Base-by-base conservation (phyloP, 106 monocot species). In the Dendrobium officinale region DNA sequence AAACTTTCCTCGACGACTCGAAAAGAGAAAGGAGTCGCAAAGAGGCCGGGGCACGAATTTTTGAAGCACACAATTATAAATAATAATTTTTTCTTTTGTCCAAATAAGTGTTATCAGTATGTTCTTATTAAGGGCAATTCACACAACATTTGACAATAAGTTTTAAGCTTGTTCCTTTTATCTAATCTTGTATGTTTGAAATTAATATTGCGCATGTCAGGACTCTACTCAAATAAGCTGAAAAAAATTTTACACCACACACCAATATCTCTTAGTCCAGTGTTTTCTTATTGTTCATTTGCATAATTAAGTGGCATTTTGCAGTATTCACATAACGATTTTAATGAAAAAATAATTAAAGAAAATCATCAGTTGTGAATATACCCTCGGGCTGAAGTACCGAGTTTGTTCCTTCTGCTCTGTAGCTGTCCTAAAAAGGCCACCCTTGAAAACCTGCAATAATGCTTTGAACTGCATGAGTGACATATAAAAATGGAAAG, bases 331-430 rank as follows among this genome's bases (percentile, higher is more conserved):
- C 70, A 70, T 31, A 70, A 37, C 40, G 7, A 70, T 40, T 4
- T 37, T 15, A 70, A 37, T 1, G 4, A 44, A 44, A 44, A 74
- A 44, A 16, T 24, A 70, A 70, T 33, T 70, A 33, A 70, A 3
- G 8, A 37, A 75, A 18, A n/a, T 51, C 11, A 49, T 76, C 7
- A 29, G 24, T 37, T 48, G 4, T 27, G 45, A 77, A 78, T 27
- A 27, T 83, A 95, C 98, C 86, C 80, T 95, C 83, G 89, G 89
- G 89, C 92, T 92, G 78, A 98, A 98, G 55, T 98, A 98, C 48
- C 98, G 86, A 47, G 92, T 98, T 48, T 98, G 98, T 75, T 98
- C 98, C 80, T 91, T 98, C 40, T 94, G 90, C 77, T 98, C 98
- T 18, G 98, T 98, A 66, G 98, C 98, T 78, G 88, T 91, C 77